Conservation (phyloP, 1,284 basidiomycete species). For the Lignosus rhinocerotis region DNA sequence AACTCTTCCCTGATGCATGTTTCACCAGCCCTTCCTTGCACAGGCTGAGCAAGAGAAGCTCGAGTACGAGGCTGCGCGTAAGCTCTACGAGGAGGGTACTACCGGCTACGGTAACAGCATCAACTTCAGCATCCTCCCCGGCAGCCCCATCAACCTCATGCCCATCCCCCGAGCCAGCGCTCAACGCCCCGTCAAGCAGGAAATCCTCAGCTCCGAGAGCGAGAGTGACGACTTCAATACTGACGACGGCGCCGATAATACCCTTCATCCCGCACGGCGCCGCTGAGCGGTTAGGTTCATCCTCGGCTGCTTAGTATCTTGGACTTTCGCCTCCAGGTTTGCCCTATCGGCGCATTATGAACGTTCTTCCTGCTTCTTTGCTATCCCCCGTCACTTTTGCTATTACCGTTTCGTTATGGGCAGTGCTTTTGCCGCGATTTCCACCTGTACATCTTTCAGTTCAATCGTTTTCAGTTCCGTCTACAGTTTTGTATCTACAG, state of each 20-base stretch:
- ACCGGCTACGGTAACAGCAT: conserved; percentile 68
- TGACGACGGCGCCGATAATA: conserved; percentile 42
- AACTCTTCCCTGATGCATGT: conserved; percentile 8
- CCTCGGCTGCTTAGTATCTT: conserved; percentile 12
- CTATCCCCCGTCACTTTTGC: conserved; percentile 9
- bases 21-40: conserved; percentile 77
- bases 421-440: conserved; percentile 8
- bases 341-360: conserved; percentile 16
- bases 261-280: conserved; percentile 18
- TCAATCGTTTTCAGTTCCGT: conserved; percentile 11
- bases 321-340: conserved; percentile 18
- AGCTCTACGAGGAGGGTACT: conserved; percentile 82
- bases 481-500: conserved; percentile 8
- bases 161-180: conserved; percentile 41
- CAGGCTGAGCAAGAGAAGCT: conserved; percentile 93
- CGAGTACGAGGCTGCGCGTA: conserved; percentile 81
- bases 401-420: conserved; percentile 6
- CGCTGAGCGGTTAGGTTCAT: conserved; percentile 17
- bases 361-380: conserved; percentile 21
- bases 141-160: conserved; percentile 49
- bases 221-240: conserved; percentile 61
- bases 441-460: conserved; percentile 10
- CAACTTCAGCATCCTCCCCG: conserved; percentile 76
- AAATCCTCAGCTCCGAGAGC: conserved; percentile 53
- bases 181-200: conserved; percentile 59